Base-by-base conservation (phyloP, 805 yeast genomes). In the Myxozyma sirexii region DNA sequence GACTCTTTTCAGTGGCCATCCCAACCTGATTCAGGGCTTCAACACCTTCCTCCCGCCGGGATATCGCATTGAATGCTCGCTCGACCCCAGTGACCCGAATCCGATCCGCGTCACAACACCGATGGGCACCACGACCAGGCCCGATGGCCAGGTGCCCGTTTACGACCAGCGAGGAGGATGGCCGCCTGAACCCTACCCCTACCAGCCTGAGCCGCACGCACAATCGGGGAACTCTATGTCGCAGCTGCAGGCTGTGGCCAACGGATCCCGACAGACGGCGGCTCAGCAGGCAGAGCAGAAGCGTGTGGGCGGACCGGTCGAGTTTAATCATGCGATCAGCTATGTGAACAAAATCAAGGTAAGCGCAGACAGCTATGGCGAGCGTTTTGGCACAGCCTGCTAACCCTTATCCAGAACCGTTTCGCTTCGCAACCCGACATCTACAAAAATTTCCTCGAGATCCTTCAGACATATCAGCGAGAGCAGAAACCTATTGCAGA, bases 31-130 rank as follows among this genome's bases (percentile, higher is more conserved):
- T 64, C 98, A 94, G 75, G 99, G 99, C 0, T 96, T 94, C 76
- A 94, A 94, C 76, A 93, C 99, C 1, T 94, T 94, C 72, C 79
- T 94, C 67, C 99, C 99, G 1, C 97, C 96, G 23, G 99, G 99
- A 2, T 94, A 91, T 75, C 70, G 87, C 63, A 92, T 94, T 66
- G 96, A 90, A 73, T 94, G 98, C 75, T 88, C 97, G 0, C 72
- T 80, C 56, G 94, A 90, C 71, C 94, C 97, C 6, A 78, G 87
- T 41, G 97, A 93, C 71, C 96, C 96, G 15, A 86, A 88, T 67
- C 96, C 97, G 21, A 91, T 94, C 63, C 82, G 91, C 60, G 98
- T 94, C 15, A 90, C 97, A 1, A 94, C 99, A 0, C 99, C 99
- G 1, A 82, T 88, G 76, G 98, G 98, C 1, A 86, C 94, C 17